Evolutionary conservation across 1,139 yeast genomes (phyloP).

Genomic region (Sugiyamaella sp.): DNA sequence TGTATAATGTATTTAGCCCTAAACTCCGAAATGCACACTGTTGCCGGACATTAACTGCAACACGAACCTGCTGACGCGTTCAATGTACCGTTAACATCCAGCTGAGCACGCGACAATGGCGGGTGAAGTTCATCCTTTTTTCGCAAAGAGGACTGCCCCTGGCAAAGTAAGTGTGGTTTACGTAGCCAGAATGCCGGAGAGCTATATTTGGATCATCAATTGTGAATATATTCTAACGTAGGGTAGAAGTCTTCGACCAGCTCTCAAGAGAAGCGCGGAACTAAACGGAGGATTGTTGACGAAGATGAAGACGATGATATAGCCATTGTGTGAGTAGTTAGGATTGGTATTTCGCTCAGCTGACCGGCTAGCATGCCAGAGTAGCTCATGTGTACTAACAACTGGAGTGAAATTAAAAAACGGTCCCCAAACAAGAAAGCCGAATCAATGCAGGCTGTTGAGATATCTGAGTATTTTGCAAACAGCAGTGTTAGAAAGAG

Average conservation of each 20-base stretch:
- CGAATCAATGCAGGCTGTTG: conserved; percentile 27
- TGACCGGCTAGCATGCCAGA: no score
- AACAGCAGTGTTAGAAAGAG: conserved; percentile 14
- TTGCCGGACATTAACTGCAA: background rate
- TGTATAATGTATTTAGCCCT: no score
- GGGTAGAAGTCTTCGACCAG: conserved; percentile 1
- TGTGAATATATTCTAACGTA: no score
- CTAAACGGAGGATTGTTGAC: conserved; percentile 11
- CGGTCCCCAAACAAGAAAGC: background rate
- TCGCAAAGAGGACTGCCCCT: conserved; percentile 7
- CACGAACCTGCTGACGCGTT: no score
- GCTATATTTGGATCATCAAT: no score
- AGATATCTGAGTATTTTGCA: conserved; percentile 29
- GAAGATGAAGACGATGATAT: conserved; percentile 14
- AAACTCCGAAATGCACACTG: no score
- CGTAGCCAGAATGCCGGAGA: background rate
- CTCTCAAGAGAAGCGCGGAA: conserved; percentile 1
- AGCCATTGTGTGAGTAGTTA: conserved; percentile 10
- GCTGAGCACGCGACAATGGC: conserved; percentile 3
- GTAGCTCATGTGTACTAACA: no score
- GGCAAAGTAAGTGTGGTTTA: conserved; percentile 3
- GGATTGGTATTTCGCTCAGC: no score
- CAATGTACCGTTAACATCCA: background rate
- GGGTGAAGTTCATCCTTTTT: conserved; percentile 13
- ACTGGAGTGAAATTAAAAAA: background rate